These are phyloP conservation scores for Calonectria hongkongensis DNA, from an alignment of 2,329 filamentous ascomycete species.

Conservation along the genomic window DNA sequence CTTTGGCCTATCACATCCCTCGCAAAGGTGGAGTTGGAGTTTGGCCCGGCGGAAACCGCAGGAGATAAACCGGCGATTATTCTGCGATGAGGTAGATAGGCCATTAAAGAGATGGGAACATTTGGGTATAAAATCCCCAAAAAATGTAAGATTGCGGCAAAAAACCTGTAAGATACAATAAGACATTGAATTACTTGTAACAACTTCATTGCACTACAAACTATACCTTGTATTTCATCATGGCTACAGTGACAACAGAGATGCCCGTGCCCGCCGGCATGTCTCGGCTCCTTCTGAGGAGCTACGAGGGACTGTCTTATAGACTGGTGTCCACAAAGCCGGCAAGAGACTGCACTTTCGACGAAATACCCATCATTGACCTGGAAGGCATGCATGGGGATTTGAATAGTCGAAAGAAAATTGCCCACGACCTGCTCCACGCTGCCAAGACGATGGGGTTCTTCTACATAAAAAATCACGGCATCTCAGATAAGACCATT, in stretches of 20 bases:
- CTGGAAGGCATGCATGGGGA: slow-evolving; percentile 64
- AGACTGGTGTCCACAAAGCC: slow-evolving; percentile 26
- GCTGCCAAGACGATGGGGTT: slow-evolving; percentile 72
- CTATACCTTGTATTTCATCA: not conserved
- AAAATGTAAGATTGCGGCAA: too few relatives aligned
- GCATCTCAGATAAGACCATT: slow-evolving; percentile 60
- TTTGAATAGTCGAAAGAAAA: slow-evolving; percentile 59
- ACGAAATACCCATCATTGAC: slow-evolving; percentile 74
- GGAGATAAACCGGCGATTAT: slow-evolving; percentile 19
- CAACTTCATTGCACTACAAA: too few relatives aligned
- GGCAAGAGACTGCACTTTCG: slow-evolving; percentile 41
- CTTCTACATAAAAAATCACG: slow-evolving; percentile 73
- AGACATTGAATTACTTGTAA: too few relatives aligned
- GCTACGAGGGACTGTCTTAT: slow-evolving; percentile 20
- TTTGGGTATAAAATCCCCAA: not conserved
- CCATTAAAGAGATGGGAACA: too few relatives aligned
- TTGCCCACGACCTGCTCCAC: slow-evolving; percentile 64
- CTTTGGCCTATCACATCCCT: not conserved
- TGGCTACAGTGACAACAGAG: not conserved
- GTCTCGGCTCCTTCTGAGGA: slow-evolving; percentile 8
- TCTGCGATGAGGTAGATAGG: too few relatives aligned
- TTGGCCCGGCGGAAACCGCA: slow-evolving; percentile 10
- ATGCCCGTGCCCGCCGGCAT: slow-evolving; percentile 24
- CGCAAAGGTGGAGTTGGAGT: not conserved
- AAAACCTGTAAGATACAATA: not conserved